Evolutionary conservation across 768 basidiomycete species (phyloP).

Genomic region (Vararia minispora): DNA sequence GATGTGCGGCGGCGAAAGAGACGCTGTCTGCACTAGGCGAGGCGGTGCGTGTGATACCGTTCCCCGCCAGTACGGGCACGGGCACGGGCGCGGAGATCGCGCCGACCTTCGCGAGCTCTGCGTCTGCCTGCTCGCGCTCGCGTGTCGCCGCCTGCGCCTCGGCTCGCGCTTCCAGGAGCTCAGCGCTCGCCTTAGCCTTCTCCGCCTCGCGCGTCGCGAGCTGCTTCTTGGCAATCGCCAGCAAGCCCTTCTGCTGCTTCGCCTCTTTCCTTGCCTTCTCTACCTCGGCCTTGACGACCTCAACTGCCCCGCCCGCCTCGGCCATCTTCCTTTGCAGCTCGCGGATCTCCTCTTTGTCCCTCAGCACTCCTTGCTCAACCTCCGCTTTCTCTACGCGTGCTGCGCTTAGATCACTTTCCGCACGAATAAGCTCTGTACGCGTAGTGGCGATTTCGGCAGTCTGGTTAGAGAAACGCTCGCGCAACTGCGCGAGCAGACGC

Average conservation of each 20-base stretch:
- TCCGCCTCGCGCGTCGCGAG: constrained; percentile 74
- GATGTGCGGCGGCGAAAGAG: constrained; percentile 54
- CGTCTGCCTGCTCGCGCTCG: constrained; percentile 48
- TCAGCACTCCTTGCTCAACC: constrained; percentile 72
- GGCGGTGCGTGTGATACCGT: constrained; percentile 23
- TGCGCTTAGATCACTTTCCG: constrained; percentile 88
- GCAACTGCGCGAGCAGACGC: constrained; percentile 51
- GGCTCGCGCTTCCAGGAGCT: constrained; percentile 52
- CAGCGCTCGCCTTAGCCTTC: constrained; percentile 56
- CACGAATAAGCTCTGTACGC: constrained; percentile 70
- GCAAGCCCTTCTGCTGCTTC: constrained; percentile 89
- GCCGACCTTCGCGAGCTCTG: constrained; percentile 31
- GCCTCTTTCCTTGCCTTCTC: constrained; percentile 91
- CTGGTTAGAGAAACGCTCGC: constrained; percentile 59
- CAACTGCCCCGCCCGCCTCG: constrained; percentile 65
- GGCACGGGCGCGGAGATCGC: constrained; percentile 14
- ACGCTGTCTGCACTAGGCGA: constrained; percentile 31
- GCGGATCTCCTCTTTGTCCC: constrained; percentile 91
- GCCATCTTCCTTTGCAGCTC: constrained; percentile 78
- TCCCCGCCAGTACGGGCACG: too few relatives aligned
- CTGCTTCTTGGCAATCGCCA: constrained; percentile 94
- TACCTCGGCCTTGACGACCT: constrained; percentile 55
- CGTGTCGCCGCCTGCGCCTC: constrained; percentile 40
- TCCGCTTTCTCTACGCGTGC: constrained; percentile 85
- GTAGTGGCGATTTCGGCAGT: constrained; percentile 59